A percentile compares a stretch with the other conserved stretches of the same genome.
These are phyloP conservation scores for Dothistroma septosporum DNA, from an alignment of 2,329 filamentous ascomycete species.

Conservation along the genomic window DNA sequence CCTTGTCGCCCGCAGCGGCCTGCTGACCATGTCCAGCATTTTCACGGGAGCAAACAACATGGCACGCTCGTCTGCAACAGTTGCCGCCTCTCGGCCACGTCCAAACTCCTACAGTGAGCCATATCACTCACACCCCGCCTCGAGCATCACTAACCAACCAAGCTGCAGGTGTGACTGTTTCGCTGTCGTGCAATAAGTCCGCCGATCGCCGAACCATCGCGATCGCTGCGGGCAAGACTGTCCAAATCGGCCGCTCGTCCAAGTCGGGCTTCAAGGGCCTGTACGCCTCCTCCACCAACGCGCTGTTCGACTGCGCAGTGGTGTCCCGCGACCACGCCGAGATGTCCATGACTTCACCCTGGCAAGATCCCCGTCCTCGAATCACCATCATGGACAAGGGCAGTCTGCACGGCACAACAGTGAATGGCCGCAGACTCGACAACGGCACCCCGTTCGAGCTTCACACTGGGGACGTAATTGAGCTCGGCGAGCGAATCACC, in stretches of 20 bases:
- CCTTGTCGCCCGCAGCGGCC: not conserved
- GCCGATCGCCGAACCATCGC: slow-evolving; percentile 22
- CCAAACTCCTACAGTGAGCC: not conserved
- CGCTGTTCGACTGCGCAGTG: slow-evolving; percentile 36
- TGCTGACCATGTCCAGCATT: not conserved
- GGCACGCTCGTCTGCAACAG: slow-evolving; percentile 3
- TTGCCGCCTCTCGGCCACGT: not conserved
- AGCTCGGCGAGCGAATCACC: slow-evolving; percentile 31
- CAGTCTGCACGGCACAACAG: slow-evolving; percentile 35
- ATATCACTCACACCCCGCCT: not conserved
- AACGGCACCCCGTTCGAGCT: slow-evolving; percentile 19
- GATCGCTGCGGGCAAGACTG: slow-evolving; percentile 17
- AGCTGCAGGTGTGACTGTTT: slow-evolving; percentile 20
- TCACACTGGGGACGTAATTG: slow-evolving; percentile 29
- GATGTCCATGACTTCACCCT: slow-evolving; percentile 18
- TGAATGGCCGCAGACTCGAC: slow-evolving; percentile 32
- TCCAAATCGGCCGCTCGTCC: slow-evolving; percentile 44
- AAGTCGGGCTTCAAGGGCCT: slow-evolving; percentile 37
- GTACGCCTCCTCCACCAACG: slow-evolving; percentile 27
- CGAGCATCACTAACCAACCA: not conserved
- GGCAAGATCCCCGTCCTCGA: slow-evolving; percentile 10
- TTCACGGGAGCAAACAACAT: slow-evolving; percentile 5
- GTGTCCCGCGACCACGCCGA: slow-evolving; percentile 36
- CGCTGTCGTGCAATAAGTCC: slow-evolving; percentile 16
- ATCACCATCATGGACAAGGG: slow-evolving; percentile 32